Percentiles rank a stretch among this genome's conserved stretches.
These are phyloP conservation scores for Tulasnella sp. DNA, from an alignment of 768 basidiomycete species.

Conservation along the genomic window DNA sequence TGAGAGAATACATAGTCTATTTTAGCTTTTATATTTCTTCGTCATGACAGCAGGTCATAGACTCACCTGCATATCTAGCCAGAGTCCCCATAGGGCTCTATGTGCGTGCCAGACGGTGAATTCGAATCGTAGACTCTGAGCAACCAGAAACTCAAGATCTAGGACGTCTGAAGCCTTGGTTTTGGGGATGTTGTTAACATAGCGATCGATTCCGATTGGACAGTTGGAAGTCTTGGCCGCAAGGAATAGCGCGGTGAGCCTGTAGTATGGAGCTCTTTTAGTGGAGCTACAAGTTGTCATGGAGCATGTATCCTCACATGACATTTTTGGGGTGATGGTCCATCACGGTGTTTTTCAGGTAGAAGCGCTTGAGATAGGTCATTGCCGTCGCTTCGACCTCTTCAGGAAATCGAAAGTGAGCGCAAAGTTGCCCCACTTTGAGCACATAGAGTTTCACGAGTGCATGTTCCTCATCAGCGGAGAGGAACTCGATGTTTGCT, in stretches of 20 bases:
- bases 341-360: constrained; percentile 96
- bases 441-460: constrained; percentile 81
- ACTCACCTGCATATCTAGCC: constrained; percentile 73
- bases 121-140: constrained; percentile 88
- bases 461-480: constrained; percentile 68
- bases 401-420: constrained; percentile 76
- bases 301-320: constrained; percentile 46
- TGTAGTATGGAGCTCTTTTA: constrained; percentile 25
- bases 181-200: constrained; percentile 70
- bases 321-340: constrained; percentile 99
- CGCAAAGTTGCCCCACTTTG: constrained; percentile 75
- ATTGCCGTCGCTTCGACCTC: constrained; percentile 88
- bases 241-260: constrained; percentile 89
- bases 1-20: too few species aligned
- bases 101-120: constrained; percentile 90
- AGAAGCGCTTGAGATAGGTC: constrained; percentile 90
- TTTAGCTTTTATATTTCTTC: too few species aligned
- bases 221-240: constrained; percentile 97
- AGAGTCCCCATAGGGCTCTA: constrained; percentile 75
- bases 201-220: constrained; percentile 75
- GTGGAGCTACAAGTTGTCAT: background rate
- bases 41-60: background rate
- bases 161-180: constrained; percentile 74
- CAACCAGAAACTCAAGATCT: constrained; percentile 88
- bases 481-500: constrained; percentile 55